These are phyloP conservation scores for Globisporangium ultimum DNA, from an alignment of 352 stramenopile species.

Conservation along the genomic window DNA sequence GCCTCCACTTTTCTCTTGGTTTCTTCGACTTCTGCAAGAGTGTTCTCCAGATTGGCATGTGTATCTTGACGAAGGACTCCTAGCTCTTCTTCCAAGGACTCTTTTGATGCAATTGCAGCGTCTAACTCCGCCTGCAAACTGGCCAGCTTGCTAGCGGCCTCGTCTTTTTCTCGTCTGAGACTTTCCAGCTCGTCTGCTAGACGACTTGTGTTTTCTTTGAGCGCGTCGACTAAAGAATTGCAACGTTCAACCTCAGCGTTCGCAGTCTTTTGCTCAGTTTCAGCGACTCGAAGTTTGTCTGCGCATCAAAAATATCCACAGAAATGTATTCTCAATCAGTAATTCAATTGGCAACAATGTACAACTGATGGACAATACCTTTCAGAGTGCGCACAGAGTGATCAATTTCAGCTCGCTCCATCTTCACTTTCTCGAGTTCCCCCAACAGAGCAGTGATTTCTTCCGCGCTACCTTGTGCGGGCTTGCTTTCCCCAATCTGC, in stretches of 20 bases:
- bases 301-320: background rate
- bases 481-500: background rate
- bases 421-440: conserved; percentile 62
- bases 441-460: conserved; percentile 29
- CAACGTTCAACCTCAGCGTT: conserved; percentile 10
- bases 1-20: conserved; percentile 9
- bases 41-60: conserved; percentile 32
- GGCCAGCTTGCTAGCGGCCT: conserved; percentile 16
- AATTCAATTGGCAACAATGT: background rate
- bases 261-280: conserved; percentile 8
- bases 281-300: conserved; percentile 14
- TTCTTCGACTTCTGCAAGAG: conserved; percentile 20
- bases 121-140: conserved; percentile 37
- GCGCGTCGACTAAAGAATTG: conserved; percentile 12
- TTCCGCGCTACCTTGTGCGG: too few species aligned
- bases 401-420: conserved; percentile 41
- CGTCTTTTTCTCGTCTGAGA: conserved; percentile 18
- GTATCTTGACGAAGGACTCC: conserved; percentile 31
- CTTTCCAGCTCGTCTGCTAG: conserved; percentile 12
- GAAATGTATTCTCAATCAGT: too few species aligned
- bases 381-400: conserved; percentile 44
- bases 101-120: conserved; percentile 19
- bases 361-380: conserved; percentile 15
- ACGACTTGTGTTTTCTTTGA: conserved; percentile 14
- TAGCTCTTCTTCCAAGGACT: conserved; percentile 37